A percentile compares a stretch with the other conserved stretches of the same genome.
These are phyloP conservation scores for Vicia sativa DNA, from an alignment of 306 rosid species.

Conservation along the genomic window DNA sequence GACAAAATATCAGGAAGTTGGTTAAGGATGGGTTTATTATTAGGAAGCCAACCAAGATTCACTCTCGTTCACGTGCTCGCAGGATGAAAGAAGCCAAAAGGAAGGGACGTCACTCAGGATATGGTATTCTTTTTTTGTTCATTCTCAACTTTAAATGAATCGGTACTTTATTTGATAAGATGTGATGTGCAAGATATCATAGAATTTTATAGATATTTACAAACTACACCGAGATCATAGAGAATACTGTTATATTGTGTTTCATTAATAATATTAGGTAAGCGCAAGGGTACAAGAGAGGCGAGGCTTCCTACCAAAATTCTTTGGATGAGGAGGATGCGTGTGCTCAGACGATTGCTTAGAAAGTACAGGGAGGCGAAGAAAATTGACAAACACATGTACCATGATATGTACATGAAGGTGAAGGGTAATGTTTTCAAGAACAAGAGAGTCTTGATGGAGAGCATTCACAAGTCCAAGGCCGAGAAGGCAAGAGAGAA, in stretches of 20 bases:
- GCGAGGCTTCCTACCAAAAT: constrained; percentile 48
- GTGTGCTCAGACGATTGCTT: background rate
- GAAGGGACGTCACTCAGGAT: constrained; percentile 52
- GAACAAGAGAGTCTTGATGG: constrained; percentile 54
- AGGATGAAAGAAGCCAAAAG: constrained; percentile 57
- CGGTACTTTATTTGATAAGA: background rate
- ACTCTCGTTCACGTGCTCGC: constrained; percentile 49
- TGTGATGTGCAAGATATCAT: background rate
- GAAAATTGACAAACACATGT: constrained; percentile 54
- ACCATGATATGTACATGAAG: constrained; percentile 41
- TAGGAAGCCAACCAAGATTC: constrained; percentile 57
- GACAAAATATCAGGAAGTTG: constrained; percentile 50
- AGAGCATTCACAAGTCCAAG: constrained; percentile 53
- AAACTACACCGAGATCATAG: too few relatives aligned
- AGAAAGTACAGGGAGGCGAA: constrained; percentile 47
- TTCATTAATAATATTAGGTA: constrained; percentile 33
- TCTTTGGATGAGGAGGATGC: constrained; percentile 19
- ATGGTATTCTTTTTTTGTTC: background rate
- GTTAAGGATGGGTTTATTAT: constrained; percentile 29
- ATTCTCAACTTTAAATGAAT: background rate
- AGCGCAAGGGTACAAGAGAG: constrained; percentile 55
- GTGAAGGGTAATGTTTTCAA: constrained; percentile 49
- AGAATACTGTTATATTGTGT: background rate
- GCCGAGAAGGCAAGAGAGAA: constrained; percentile 56
- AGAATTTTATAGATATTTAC: background rate